Conservation (phyloP, 495 filamentous ascomycete species). For the Tuber calosporum region DNA sequence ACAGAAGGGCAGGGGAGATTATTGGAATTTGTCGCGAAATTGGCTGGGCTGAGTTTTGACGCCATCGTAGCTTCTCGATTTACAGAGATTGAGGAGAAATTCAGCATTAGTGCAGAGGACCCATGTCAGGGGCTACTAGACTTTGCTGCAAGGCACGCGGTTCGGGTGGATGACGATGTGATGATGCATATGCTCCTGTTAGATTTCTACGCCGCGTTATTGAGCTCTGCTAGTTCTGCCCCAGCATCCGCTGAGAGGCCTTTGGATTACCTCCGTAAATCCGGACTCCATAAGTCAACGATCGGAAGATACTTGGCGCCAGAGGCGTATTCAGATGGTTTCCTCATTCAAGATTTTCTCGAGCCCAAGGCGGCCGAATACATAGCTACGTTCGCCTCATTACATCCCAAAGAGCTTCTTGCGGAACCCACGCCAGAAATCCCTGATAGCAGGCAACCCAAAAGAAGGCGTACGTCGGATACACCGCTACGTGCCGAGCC, state of each 20-base stretch:
- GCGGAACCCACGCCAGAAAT: conserved; percentile 17
- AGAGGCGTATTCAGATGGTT: conserved; percentile 29
- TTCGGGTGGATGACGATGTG: conserved; percentile 27
- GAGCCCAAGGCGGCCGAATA: conserved; percentile 37
- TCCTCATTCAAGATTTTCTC: conserved; percentile 25
- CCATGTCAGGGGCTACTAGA: conserved; percentile 23
- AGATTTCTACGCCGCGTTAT: conserved; percentile 29
- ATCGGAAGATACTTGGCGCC: conserved; percentile 26
- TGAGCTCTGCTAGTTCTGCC: conserved; percentile 13
- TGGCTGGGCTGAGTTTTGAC: conserved; percentile 25
- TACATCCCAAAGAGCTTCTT: conserved; percentile 21
- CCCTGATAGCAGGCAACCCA: conserved; percentile 11
- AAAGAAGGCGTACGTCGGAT: conserved; percentile 8
- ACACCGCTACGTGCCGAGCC: conserved; percentile 1
- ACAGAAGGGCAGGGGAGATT: conserved; percentile 31
- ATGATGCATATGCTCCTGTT: conserved; percentile 40
- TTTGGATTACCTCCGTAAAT: conserved; percentile 22
- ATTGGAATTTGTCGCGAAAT: conserved; percentile 22
- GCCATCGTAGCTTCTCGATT: conserved; percentile 20
- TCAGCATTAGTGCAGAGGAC: conserved; percentile 6
- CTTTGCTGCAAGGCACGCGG: conserved; percentile 26
- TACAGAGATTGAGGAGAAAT: conserved; percentile 25
- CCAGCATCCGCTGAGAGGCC: conserved; percentile 11
- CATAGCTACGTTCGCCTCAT: conserved; percentile 19
- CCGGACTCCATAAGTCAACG: conserved; percentile 22